Conservation (phyloP, 495 filamentous ascomycete genomes). For the Aspergillus affinis region DNA sequence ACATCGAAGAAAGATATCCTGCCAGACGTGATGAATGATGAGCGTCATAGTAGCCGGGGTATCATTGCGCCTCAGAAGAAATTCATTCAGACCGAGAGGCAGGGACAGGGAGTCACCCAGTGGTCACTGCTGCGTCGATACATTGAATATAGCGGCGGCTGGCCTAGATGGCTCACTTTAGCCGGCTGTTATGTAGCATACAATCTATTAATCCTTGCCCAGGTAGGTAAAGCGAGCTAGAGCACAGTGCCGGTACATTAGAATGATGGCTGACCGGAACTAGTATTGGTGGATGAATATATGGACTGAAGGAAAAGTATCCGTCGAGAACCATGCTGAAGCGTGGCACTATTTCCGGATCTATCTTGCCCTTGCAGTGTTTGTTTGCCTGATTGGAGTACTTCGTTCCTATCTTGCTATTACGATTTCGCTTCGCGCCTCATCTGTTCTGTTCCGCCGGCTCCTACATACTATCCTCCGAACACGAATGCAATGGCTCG, state of each 20-base stretch:
- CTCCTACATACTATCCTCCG: slow-evolving; percentile 61
- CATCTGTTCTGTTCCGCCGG: slow-evolving; percentile 55
- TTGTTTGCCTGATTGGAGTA: slow-evolving; percentile 55
- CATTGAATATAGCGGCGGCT: slow-evolving; percentile 8
- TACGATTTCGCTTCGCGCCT: slow-evolving; percentile 54
- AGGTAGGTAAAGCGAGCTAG: slow-evolving; percentile 1
- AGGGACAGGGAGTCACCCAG: not conserved
- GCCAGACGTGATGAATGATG: not conserved
- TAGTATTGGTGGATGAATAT: slow-evolving; percentile 9
- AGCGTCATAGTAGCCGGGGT: not conserved
- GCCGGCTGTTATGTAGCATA: slow-evolving; percentile 2
- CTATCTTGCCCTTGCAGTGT: not conserved
- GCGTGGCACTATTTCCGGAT: not conserved
- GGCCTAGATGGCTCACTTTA: slow-evolving; percentile 5
- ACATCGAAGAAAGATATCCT: not conserved
- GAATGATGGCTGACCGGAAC: not conserved
- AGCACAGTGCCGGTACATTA: not conserved
- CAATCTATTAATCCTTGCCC: slow-evolving; percentile 4
- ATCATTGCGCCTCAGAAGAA: not conserved
- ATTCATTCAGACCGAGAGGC: not conserved
- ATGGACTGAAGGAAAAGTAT: not conserved
- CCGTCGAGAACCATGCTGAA: not conserved
- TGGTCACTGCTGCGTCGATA: not conserved
- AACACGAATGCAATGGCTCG: slow-evolving; percentile 66
- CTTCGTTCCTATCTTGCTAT: slow-evolving; percentile 55